Evolutionary conservation across 2,329 filamentous ascomycete genomes (phyloP).

Genomic region (Trichoderma gracile): DNA sequence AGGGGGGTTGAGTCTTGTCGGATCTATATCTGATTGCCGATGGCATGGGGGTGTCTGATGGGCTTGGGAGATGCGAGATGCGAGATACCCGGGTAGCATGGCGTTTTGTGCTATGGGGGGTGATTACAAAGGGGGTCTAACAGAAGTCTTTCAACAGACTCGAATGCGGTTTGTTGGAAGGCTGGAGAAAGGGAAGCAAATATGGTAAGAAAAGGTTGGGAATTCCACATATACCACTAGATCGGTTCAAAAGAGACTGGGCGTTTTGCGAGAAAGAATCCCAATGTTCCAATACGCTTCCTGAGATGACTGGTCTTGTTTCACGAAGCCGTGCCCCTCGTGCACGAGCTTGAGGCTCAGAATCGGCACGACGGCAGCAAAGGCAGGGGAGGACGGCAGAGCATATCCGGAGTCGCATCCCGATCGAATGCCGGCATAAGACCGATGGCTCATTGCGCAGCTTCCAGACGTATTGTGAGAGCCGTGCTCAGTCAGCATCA

Average conservation of each 20-base stretch:
- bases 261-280: not conserved
- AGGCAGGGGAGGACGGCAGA: no score
- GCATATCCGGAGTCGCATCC: conserved; percentile 9
- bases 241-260: not conserved
- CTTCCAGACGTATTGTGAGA: not conserved
- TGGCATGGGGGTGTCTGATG: not conserved
- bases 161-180: conserved; percentile 13
- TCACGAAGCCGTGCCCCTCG: no score
- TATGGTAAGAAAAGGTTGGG: conserved; percentile 3
- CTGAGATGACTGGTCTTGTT: not conserved
- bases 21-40: conserved; percentile 10
- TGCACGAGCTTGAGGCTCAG: not conserved
- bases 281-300: not conserved
- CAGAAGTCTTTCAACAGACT: conserved; percentile 31
- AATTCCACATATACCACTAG: conserved; percentile 26
- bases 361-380: not conserved
- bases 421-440: conserved; percentile 22
- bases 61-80: not conserved
- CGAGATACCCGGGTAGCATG: not conserved
- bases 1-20: not conserved
- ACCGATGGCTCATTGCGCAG: not conserved
- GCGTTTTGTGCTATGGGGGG: conserved; percentile 14
- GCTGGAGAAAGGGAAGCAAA: not conserved
- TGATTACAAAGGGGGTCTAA: not conserved
- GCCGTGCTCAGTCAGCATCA: no score